phyloP scores from a whole-genome alignment of 768 basidiomycete species.

The Pleurotus platypus region DNA sequence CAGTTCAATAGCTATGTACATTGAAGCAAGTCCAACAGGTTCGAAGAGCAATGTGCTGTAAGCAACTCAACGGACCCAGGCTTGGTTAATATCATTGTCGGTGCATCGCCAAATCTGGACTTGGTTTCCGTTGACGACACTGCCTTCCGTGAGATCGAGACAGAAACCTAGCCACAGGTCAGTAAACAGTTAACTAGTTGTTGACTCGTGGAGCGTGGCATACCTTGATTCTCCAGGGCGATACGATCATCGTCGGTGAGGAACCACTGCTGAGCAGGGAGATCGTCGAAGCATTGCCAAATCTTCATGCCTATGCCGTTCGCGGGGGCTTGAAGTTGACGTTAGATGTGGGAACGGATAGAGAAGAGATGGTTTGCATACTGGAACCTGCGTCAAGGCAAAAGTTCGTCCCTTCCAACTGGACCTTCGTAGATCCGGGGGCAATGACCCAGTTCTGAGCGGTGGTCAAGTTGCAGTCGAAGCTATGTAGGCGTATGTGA shows the following conservation, averaged over 20 bases:
- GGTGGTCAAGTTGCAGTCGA: conserved; percentile 27
- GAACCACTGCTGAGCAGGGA: conserved; percentile 6
- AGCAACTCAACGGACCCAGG: background rate
- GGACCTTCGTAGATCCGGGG: conserved; percentile 24
- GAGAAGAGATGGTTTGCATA: conserved; percentile 10
- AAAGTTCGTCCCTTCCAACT: conserved; percentile 22
- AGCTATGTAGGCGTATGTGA: conserved; percentile 15
- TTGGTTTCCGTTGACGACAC: conserved; percentile 1
- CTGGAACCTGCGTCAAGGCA: conserved; percentile 33
- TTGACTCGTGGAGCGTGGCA: background rate
- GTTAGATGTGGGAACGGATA: background rate
- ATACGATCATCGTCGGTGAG: conserved; percentile 3
- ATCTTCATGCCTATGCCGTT: conserved; percentile 7
- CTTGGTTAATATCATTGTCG: conserved; percentile 3
- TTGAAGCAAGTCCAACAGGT: background rate
- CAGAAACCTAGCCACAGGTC: background rate
- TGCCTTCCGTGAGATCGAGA: background rate
- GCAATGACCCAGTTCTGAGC: conserved; percentile 30
- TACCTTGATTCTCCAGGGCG: conserved; percentile 1
- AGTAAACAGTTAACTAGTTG: background rate
- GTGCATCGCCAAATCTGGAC: conserved; percentile 5
- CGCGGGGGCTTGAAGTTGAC: background rate
- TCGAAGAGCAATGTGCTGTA: background rate
- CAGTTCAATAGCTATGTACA: too few species aligned
- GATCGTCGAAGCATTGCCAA: conserved; percentile 3